Conservation (phyloP, 257 asterid genomes). For the Capsicum pubescens region DNA sequence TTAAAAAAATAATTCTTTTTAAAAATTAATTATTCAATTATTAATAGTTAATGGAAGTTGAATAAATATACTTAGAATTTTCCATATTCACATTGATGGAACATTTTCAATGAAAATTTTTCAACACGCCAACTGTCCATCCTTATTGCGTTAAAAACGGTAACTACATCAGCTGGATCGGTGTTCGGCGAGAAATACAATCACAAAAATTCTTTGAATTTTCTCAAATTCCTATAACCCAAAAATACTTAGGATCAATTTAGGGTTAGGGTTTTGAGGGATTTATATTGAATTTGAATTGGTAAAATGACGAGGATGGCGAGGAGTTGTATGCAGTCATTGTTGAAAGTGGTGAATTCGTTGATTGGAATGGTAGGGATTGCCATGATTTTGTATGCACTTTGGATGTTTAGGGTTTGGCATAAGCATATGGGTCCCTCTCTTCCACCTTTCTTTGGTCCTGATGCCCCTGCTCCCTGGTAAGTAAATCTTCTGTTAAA, state of each 20-base stretch:
- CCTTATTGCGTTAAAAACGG: neutral
- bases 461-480: slow-evolving; percentile 70
- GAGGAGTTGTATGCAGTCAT: slow-evolving; percentile 69
- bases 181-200: neutral
- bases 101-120: neutral
- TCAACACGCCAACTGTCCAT: neutral
- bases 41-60: neutral
- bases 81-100: neutral
- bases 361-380: slow-evolving; percentile 80
- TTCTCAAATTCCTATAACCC: slow-evolving; percentile 14
- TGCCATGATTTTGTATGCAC: slow-evolving; percentile 73
- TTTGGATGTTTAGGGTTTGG: slow-evolving; percentile 93
- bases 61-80: neutral
- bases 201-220: neutral
- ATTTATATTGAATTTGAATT: neutral
- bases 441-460: slow-evolving; percentile 36
- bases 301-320: slow-evolving; percentile 68
- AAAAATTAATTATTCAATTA: neutral
- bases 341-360: slow-evolving; percentile 76
- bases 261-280: slow-evolving; percentile 24
- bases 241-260: neutral
- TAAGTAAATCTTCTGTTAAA: slow-evolving; percentile 22
- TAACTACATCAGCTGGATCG: neutral
- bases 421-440: slow-evolving; percentile 48
- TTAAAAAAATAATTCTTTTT: neutral